Percentiles rank a stretch among this genome's conserved stretches.
These are phyloP conservation scores for Pyrus pyrifolia DNA, from an alignment of 306 rosid genomes.

Conservation along the genomic window DNA sequence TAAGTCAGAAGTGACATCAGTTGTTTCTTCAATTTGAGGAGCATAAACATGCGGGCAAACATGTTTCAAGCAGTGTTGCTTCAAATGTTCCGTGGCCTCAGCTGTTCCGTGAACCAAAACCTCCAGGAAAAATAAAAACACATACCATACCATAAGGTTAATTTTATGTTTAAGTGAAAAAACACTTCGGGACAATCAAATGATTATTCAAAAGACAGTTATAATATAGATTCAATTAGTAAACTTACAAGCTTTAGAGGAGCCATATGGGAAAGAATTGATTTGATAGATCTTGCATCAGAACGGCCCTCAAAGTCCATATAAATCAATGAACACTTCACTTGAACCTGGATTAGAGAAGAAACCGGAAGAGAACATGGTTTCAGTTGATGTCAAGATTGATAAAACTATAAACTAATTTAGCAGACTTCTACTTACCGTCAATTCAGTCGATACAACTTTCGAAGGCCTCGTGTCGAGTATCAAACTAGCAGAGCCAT, in stretches of 20 bases:
- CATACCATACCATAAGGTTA: not conserved
- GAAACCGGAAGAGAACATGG: not conserved
- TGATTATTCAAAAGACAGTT: not conserved
- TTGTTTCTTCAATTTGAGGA: slow-evolving; percentile 90
- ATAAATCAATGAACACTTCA: slow-evolving; percentile 63
- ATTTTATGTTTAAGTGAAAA: not conserved
- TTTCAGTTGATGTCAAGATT: not conserved
- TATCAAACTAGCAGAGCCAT: slow-evolving; percentile 71
- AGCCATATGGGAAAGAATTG: slow-evolving; percentile 92
- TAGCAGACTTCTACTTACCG: slow-evolving; percentile 52
- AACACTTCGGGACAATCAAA: not conserved
- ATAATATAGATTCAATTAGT: not conserved
- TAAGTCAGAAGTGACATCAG: slow-evolving; percentile 91
- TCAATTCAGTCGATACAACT: slow-evolving; percentile 72
- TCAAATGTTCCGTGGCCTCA: slow-evolving; percentile 96
- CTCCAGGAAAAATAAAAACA: slow-evolving; percentile 23
- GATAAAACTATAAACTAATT: slow-evolving; percentile 3
- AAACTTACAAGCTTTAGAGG: slow-evolving; percentile 77
- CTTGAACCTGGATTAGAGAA: slow-evolving; percentile 62
- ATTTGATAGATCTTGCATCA: slow-evolving; percentile 87
- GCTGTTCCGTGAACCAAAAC: slow-evolving; percentile 99
- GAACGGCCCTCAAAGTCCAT: slow-evolving; percentile 99
- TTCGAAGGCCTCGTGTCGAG: slow-evolving; percentile 89
- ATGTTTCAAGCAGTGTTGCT: slow-evolving; percentile 73
- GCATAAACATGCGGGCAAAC: slow-evolving; percentile 91